Base-by-base conservation (phyloP, 176 grass and related monocot species). In the Calamus simplicifolius region DNA sequence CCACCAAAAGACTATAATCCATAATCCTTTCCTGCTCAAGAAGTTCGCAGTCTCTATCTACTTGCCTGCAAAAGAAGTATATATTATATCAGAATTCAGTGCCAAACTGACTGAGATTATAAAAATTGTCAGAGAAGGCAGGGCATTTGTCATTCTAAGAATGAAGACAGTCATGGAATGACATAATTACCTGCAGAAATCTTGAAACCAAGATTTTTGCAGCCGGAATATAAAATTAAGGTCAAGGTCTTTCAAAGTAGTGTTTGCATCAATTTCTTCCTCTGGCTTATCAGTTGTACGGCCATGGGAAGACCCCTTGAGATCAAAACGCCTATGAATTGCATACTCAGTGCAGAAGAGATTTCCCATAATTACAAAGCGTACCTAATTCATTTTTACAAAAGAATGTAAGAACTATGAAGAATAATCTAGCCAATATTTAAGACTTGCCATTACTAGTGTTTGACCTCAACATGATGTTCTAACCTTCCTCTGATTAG, bases 1-100 rank as follows among this genome's bases (percentile, higher is more conserved):
- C 90, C 30, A 95, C 90, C 58, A 95, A 69, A 52, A 95, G 85
- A 79, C 90, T 95, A 30, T 95, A 95, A 66, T 95, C 89, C 89
- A 89, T 95, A 28, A 95, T 95, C 69, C 89, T 89, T 53, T 95
- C 90, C 56, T 95, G 85, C 76, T 95, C 90, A 51, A 95, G 69
- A 56, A 95, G 57, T 53, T 89, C 85, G 30, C 81, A 85, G 80
- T 95, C 85, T 81, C 75, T 80, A 49, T 89, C 90, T 31, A 95
- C 85, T 89, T 95, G 90, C 67, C 90, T 95, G 53, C 16, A 55
- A 71, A 61, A 27, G 68, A 30, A 69, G 8, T 19, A 1, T 25
- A 53, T 16, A 4, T 5, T 17, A 4, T 14, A 16, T 21, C 2
- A 29, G 51, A 31, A 54, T 29, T 15, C 26, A 29, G 17, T 4